A percentile compares a stretch with the other conserved stretches of the same genome.
phyloP scores from a whole-genome alignment of 768 basidiomycete species.

The Pleurotus platypus region DNA sequence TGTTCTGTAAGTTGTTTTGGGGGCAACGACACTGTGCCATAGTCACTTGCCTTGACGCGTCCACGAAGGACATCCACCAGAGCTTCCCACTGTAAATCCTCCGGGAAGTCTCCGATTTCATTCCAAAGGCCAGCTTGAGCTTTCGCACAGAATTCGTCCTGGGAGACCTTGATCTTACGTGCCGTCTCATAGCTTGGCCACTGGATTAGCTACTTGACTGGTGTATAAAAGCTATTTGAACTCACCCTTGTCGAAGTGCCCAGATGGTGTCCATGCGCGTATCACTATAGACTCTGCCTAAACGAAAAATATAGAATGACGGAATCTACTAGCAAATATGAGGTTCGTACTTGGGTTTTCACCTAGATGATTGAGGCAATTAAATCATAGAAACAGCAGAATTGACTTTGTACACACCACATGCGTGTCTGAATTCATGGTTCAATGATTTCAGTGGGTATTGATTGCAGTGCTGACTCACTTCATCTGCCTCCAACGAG shows the following conservation, averaged over 20 bases:
- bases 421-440: slow-evolving; percentile 41
- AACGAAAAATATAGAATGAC: not conserved
- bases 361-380: slow-evolving; percentile 25
- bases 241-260: slow-evolving; percentile 66
- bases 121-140: slow-evolving; percentile 46
- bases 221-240: not conserved
- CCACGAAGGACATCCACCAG: slow-evolving; percentile 83
- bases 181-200: slow-evolving; percentile 57
- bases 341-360: slow-evolving; percentile 49
- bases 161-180: slow-evolving; percentile 57
- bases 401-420: slow-evolving; percentile 35
- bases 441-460: not conserved
- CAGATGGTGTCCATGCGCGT: slow-evolving; percentile 71
- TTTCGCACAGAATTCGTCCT: slow-evolving; percentile 63
- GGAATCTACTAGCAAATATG: not conserved
- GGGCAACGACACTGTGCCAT: not conserved
- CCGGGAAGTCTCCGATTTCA: slow-evolving; percentile 57
- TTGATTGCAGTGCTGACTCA: slow-evolving; percentile 21
- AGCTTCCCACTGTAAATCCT: slow-evolving; percentile 69
- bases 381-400: too few species aligned
- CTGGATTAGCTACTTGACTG: slow-evolving; percentile 15
- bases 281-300: slow-evolving; percentile 30
- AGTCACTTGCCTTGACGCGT: slow-evolving; percentile 63
- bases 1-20: too few species aligned
- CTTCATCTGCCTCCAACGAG: slow-evolving; percentile 80